Evolutionary conservation across 1,139 yeast species (phyloP).

Genomic region (Saccharomycopsis phalli): DNA sequence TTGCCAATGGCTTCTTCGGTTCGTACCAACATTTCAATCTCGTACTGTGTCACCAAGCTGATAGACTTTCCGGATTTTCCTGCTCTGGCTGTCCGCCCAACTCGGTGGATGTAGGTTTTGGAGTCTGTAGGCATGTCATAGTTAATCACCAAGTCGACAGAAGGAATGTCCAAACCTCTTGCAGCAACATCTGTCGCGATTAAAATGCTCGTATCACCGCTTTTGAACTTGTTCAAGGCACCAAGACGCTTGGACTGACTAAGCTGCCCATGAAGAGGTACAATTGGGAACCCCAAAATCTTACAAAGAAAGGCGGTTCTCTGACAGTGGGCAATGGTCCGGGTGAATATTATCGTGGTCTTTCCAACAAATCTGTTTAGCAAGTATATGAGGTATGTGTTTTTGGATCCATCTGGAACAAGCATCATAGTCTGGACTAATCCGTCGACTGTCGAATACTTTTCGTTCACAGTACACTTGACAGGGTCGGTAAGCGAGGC

Average conservation of each 20-base stretch:
- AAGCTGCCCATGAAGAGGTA: constrained; percentile 91
- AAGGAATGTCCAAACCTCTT: constrained; percentile 93
- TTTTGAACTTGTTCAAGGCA: constrained; percentile 83
- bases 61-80: constrained; percentile 92
- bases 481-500: constrained; percentile 89
- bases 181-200: constrained; percentile 99
- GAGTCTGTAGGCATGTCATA: constrained; percentile 97
- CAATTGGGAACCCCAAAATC: constrained; percentile 76
- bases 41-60: constrained; percentile 90
- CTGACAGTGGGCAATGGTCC: constrained; percentile 94
- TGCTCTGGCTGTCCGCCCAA: constrained; percentile 97
- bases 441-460: constrained; percentile 89
- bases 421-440: constrained; percentile 83
- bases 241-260: constrained; percentile 90
- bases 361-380: constrained; percentile 82
- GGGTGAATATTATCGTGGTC: constrained; percentile 78
- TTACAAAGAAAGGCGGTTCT: constrained; percentile 78
- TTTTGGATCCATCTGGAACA: constrained; percentile 87
- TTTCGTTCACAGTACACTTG: constrained; percentile 78
- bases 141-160: constrained; percentile 86
- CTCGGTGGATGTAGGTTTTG: constrained; percentile 95
- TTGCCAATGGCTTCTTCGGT: constrained; percentile 81
- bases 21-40: constrained; percentile 75
- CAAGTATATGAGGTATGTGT: constrained; percentile 74
- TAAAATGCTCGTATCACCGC: constrained; percentile 72